Evolutionary conservation across 2,329 filamentous ascomycete species (phyloP).

Genomic region (Furcasterigmium furcatum): DNA sequence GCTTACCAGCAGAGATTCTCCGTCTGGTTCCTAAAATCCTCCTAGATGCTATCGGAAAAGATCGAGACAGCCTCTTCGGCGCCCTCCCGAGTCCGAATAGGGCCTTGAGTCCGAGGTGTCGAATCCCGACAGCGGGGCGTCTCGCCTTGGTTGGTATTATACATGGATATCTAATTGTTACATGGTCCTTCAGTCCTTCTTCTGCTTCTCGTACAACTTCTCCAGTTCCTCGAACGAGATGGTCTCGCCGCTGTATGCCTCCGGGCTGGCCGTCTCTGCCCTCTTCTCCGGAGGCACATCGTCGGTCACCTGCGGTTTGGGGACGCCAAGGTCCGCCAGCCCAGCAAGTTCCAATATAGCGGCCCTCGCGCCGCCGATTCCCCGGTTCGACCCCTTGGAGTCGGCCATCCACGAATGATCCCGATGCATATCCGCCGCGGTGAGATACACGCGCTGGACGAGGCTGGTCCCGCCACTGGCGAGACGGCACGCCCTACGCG

Average conservation of each 20-base stretch:
- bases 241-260: constrained; percentile 24
- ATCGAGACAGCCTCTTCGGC: too few species aligned
- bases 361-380: constrained; percentile 33
- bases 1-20: too few species aligned
- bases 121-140: too few species aligned
- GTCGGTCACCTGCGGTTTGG: background rate
- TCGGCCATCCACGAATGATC: constrained; percentile 18
- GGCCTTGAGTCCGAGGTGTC: too few species aligned
- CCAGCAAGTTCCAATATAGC: constrained; percentile 39
- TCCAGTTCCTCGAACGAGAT: constrained; percentile 30
- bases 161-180: too few species aligned
- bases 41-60: too few species aligned
- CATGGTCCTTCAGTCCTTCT: background rate
- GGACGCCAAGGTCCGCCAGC: constrained; percentile 13
- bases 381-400: constrained; percentile 23
- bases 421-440: constrained; percentile 31
- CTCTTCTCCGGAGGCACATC: constrained; percentile 2
- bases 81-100: too few species aligned
- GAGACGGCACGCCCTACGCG: constrained; percentile 4
- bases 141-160: too few species aligned
- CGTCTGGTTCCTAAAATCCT: too few species aligned
- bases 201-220: constrained; percentile 12
- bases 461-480: constrained; percentile 14
- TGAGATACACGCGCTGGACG: constrained; percentile 26
- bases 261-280: constrained; percentile 9